These are phyloP conservation scores for Rhynchospora pubera DNA, from an alignment of 176 grass and related monocot genomes.

Conservation along the genomic window DNA sequence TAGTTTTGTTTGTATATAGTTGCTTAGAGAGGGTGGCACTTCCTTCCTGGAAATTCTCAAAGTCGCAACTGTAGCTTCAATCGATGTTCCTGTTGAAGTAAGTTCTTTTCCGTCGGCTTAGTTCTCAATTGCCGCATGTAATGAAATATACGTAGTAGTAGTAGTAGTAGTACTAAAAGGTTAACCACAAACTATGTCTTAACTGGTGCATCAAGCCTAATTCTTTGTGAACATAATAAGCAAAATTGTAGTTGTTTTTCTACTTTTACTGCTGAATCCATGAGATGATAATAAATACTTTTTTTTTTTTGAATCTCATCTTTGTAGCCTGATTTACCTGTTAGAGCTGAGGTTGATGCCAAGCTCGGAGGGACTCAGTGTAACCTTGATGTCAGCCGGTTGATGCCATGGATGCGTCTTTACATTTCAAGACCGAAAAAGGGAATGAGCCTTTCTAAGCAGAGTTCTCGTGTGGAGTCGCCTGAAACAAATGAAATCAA, in stretches of 20 bases:
- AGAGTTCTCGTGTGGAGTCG: constrained; percentile 36
- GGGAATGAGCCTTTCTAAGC: constrained; percentile 49
- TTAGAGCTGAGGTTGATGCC: constrained; percentile 91
- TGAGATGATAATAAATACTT: background rate
- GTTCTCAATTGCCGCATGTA: background rate
- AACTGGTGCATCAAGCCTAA: background rate
- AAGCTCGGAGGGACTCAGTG: constrained; percentile 94
- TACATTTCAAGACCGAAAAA: constrained; percentile 45
- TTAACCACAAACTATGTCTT: background rate
- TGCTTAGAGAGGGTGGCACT: constrained; percentile 63
- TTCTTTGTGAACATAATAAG: constrained; percentile 4
- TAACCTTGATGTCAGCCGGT: constrained; percentile 80
- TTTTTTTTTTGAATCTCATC: constrained; percentile 10
- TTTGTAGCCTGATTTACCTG: constrained; percentile 63
- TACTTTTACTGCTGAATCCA: background rate
- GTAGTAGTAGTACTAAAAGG: background rate
- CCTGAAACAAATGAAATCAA: constrained; percentile 54
- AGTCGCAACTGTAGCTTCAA: constrained; percentile 56
- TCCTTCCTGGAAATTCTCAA: constrained; percentile 95
- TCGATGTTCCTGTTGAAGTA: constrained; percentile 90
- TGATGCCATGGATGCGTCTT: constrained; percentile 80
- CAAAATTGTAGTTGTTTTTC: background rate
- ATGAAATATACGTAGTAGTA: background rate
- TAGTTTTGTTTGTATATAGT: constrained; percentile 37
- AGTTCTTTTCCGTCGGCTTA: constrained; percentile 24